Evolutionary conservation across 805 yeast genomes (phyloP).

Genomic region (Ogataea chonburiensis): DNA sequence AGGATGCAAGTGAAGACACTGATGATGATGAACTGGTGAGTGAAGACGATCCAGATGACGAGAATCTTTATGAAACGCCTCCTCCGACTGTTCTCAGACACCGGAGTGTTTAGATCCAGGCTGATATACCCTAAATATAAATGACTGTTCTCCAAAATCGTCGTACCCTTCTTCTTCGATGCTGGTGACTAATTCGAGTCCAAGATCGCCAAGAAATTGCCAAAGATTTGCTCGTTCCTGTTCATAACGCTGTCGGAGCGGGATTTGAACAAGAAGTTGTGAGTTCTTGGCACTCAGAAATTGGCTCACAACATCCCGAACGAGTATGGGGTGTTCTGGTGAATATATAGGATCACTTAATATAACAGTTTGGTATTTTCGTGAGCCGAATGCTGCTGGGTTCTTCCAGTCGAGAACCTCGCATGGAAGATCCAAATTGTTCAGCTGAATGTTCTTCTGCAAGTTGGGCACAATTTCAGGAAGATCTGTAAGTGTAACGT

Average conservation of each 20-base stretch:
- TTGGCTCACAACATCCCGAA: slow-evolving; percentile 54
- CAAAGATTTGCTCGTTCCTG: slow-evolving; percentile 63
- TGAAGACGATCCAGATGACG: slow-evolving; percentile 8
- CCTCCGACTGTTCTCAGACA: slow-evolving; percentile 7
- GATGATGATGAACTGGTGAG: slow-evolving; percentile 6
- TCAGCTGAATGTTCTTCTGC: slow-evolving; percentile 53
- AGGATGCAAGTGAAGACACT: slow-evolving; percentile 16
- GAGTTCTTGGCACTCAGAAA: slow-evolving; percentile 43
- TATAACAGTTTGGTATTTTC: slow-evolving; percentile 56
- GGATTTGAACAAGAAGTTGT: slow-evolving; percentile 68
- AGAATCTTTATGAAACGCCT: neutral
- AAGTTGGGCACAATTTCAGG: slow-evolving; percentile 75
- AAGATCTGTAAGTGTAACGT: slow-evolving; percentile 67
- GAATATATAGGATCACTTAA: slow-evolving; percentile 91
- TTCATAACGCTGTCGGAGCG: slow-evolving; percentile 66
- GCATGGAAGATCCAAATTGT: slow-evolving; percentile 35
- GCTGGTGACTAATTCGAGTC: slow-evolving; percentile 37
- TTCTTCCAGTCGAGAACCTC: slow-evolving; percentile 76
- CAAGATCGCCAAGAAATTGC: slow-evolving; percentile 43
- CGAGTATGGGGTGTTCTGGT: slow-evolving; percentile 72
- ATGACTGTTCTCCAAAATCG: slow-evolving; percentile 77
- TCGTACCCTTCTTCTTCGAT: slow-evolving; percentile 67
- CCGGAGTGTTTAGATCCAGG: slow-evolving; percentile 9
- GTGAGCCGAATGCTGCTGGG: slow-evolving; percentile 40
- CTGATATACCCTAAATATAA: slow-evolving; percentile 44